A percentile compares a stretch with the other conserved stretches of the same genome.
phyloP scores from a whole-genome alignment of 257 asterid genomes.

The Primulina huaijiensis region DNA sequence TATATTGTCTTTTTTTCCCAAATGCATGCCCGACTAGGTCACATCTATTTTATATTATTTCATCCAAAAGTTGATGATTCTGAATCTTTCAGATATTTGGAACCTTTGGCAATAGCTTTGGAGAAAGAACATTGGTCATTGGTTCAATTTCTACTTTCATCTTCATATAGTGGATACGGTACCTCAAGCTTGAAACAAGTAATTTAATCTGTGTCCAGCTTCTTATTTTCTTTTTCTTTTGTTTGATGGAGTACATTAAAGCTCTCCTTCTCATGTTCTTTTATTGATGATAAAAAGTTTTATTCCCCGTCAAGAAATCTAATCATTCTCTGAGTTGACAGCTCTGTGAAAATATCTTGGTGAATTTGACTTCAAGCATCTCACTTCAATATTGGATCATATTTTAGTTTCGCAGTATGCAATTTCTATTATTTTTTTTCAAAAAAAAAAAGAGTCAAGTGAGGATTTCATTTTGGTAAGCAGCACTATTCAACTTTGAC shows the following conservation, averaged over 20 bases:
- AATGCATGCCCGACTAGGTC: not conserved
- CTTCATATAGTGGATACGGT: constrained; percentile 93
- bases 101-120: constrained; percentile 84
- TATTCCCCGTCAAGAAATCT: not conserved
- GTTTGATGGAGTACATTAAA: constrained; percentile 16
- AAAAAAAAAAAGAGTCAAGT: too few relatives aligned
- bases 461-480: not conserved
- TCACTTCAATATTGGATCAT: not conserved
- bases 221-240: not conserved
- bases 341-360: not conserved
- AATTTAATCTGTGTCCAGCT: constrained; percentile 29
- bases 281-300: not conserved
- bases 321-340: not conserved
- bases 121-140: constrained; percentile 94
- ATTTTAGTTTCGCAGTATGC: constrained; percentile 3
- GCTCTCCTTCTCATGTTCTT: not conserved
- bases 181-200: constrained; percentile 93
- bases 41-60: constrained; percentile 7
- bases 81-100: constrained; percentile 65
- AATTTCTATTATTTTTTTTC: not conserved
- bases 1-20: not conserved
- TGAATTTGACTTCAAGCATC: constrained; percentile 5
- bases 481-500: not conserved
- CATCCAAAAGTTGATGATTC: constrained; percentile 27
- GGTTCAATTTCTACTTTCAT: constrained; percentile 86